These are phyloP conservation scores for Fusarium sp. DNA, from an alignment of 2,329 filamentous ascomycete species.

Conservation along the genomic window DNA sequence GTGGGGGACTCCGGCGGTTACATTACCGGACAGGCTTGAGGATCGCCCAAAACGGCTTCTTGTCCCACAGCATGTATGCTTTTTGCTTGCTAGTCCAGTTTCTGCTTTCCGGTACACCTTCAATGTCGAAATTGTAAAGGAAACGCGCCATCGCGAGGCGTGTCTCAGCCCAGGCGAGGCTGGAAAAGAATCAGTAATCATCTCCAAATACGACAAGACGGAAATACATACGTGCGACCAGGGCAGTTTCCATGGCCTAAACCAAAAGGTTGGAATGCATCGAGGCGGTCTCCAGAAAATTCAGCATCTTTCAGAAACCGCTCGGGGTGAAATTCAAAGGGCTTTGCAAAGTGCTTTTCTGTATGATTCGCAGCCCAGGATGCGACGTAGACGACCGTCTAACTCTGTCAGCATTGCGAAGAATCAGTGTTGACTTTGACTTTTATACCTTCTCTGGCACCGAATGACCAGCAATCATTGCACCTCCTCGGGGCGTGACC, in stretches of 20 bases:
- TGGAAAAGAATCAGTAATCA: background rate
- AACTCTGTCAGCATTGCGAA: background rate
- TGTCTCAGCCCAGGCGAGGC: background rate
- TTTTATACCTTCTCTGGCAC: background rate
- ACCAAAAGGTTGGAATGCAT: background rate
- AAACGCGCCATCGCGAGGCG: background rate
- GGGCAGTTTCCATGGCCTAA: background rate
- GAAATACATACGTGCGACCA: background rate
- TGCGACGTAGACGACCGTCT: slow-evolving; percentile 4
- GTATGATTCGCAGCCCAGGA: background rate
- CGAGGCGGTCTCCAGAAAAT: background rate
- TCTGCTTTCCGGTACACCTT: background rate
- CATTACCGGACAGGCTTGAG: slow-evolving; percentile 3
- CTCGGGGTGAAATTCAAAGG: background rate
- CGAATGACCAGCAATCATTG: background rate
- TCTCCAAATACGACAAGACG: background rate
- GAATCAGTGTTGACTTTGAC: accelerated
- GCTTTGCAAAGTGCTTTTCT: background rate
- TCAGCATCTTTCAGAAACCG: background rate
- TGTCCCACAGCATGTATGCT: slow-evolving; percentile 3
- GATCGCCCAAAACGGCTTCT: slow-evolving; percentile 2
- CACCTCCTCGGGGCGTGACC: background rate
- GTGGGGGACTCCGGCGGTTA: too few relatives aligned
- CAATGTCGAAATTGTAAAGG: background rate
- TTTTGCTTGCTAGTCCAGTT: background rate